phyloP scores from a whole-genome alignment of 371 early-diverging fungal genomes.

The Mucor piriformis region DNA sequence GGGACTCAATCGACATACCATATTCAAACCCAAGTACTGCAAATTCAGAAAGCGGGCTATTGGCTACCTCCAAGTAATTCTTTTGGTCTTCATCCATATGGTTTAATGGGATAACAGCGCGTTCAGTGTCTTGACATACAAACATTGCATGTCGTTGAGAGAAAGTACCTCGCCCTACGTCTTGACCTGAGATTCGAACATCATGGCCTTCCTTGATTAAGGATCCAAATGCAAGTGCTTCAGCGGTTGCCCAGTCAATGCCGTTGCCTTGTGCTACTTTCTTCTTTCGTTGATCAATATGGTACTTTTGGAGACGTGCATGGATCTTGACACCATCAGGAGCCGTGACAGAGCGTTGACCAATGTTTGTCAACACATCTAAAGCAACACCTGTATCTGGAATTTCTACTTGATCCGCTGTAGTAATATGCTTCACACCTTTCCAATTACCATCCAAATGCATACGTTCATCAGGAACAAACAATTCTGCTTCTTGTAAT shows the following conservation, averaged over 20 bases:
- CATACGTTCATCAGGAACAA: slow-evolving; percentile 39
- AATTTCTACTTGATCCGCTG: not conserved
- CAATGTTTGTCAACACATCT: slow-evolving; percentile 68
- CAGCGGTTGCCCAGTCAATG: slow-evolving; percentile 97
- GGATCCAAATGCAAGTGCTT: slow-evolving; percentile 92
- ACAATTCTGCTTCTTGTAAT: slow-evolving; percentile 59
- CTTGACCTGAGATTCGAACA: slow-evolving; percentile 95
- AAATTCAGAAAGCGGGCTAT: slow-evolving; percentile 88
- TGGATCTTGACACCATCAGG: slow-evolving; percentile 75
- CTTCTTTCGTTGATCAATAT: slow-evolving; percentile 79
- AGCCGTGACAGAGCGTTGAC: slow-evolving; percentile 69
- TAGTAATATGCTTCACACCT: slow-evolving; percentile 53
- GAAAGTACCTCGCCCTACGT: slow-evolving; percentile 97
- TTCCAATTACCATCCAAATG: slow-evolving; percentile 76
- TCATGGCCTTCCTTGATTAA: slow-evolving; percentile 81
- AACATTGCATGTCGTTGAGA: slow-evolving; percentile 96
- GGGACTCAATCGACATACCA: slow-evolving; percentile 88
- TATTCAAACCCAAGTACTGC: slow-evolving; percentile 96
- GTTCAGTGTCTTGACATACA: slow-evolving; percentile 81
- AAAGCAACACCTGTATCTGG: slow-evolving; percentile 63
- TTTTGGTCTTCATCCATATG: slow-evolving; percentile 54
- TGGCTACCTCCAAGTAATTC: slow-evolving; percentile 73
- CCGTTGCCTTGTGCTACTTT: slow-evolving; percentile 69
- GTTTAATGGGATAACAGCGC: slow-evolving; percentile 82
- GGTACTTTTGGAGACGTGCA: slow-evolving; percentile 87